A percentile compares a stretch with the other conserved stretches of the same genome.
Conservation (phyloP, 2,329 filamentous ascomycete genomes). For the Metarhizium guizhouense region DNA sequence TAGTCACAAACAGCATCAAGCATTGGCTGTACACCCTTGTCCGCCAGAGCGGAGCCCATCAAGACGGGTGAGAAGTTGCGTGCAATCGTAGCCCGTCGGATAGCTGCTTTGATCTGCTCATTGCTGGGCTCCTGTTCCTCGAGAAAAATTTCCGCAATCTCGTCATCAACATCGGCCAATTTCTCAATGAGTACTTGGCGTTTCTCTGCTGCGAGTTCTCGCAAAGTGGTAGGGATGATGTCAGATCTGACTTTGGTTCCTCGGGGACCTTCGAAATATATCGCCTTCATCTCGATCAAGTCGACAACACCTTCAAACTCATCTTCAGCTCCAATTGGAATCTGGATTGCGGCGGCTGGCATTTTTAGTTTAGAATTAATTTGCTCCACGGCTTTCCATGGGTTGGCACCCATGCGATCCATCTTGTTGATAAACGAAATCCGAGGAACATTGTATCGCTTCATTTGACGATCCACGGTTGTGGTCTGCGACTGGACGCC, state of each 20-base stretch:
- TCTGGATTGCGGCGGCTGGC: slow-evolving; percentile 83
- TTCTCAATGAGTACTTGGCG: slow-evolving; percentile 84
- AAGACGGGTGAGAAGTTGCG: slow-evolving; percentile 90
- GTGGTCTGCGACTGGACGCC: slow-evolving; percentile 98
- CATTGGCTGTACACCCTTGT: slow-evolving; percentile 94
- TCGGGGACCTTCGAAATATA: slow-evolving; percentile 81
- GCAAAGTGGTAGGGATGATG: slow-evolving; percentile 73
- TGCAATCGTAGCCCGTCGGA: slow-evolving; percentile 80
- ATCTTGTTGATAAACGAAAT: slow-evolving; percentile 99
- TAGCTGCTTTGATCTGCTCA: slow-evolving; percentile 82
- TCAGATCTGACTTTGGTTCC: slow-evolving; percentile 72
- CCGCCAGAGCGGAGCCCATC: slow-evolving; percentile 91
- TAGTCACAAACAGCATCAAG: slow-evolving; percentile 95
- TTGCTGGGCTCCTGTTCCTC: slow-evolving; percentile 74
- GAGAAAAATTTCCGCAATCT: slow-evolving; percentile 91
- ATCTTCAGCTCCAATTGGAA: slow-evolving; percentile 89
- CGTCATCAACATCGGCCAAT: slow-evolving; percentile 92
- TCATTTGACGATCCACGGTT: slow-evolving; percentile 97
- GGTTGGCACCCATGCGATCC: slow-evolving; percentile 97
- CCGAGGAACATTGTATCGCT: slow-evolving; percentile 90
- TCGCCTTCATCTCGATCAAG: slow-evolving; percentile 80
- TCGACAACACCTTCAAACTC: slow-evolving; percentile 90
- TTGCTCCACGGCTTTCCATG: slow-evolving; percentile 94
- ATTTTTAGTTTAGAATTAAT: slow-evolving; percentile 96
- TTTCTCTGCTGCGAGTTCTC: slow-evolving; percentile 71